A percentile compares a stretch with the other conserved stretches of the same genome.
Evolutionary conservation across 306 rosid species (phyloP).

Genomic region (apple (Malus domestica)): ASM211411v1 NC_041798.1:9738501-9739000

Average conservation of each 20-base stretch:
- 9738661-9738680: slow-evolving; percentile 5
- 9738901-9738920: background rate
- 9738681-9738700: slow-evolving; percentile 99
- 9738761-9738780: slow-evolving; percentile 71
- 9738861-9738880: background rate
- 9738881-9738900: background rate
- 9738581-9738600: slow-evolving; percentile 69
- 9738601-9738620: slow-evolving; percentile 16
- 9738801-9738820: slow-evolving; percentile 92
- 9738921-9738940: background rate
- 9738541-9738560: slow-evolving; percentile 81
- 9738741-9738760: slow-evolving; percentile 87
- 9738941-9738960: slow-evolving; percentile 1
- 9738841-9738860: slow-evolving; percentile 7
- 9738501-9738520: slow-evolving; percentile 80
- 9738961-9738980: background rate
- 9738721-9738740: slow-evolving; percentile 70
- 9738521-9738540: slow-evolving; percentile 73
- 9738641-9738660: slow-evolving; percentile 6
- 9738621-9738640: background rate
- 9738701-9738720: slow-evolving; percentile 72
- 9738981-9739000: slow-evolving; percentile 82
- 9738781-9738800: slow-evolving; percentile 78
- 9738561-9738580: slow-evolving; percentile 90
- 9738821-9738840: slow-evolving; percentile 79